Percentiles rank a stretch among this genome's conserved stretches.
Evolutionary conservation across 129 eudicot species (phyloP).

Genomic region (Apium graveolens): DNA sequence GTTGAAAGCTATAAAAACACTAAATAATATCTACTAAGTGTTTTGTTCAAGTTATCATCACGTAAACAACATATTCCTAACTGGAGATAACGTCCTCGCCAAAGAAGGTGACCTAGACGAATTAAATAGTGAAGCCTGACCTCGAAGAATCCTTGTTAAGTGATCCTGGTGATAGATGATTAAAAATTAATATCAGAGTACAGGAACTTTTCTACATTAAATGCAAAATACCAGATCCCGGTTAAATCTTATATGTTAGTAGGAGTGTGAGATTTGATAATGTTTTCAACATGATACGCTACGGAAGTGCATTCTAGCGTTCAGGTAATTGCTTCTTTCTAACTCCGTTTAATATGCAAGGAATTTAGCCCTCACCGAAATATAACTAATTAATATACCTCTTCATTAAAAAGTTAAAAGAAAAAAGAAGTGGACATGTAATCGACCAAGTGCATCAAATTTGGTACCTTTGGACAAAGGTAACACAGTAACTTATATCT

Average conservation of each 20-base stretch:
- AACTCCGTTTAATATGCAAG: not conserved
- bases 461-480: not conserved
- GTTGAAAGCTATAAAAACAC: no score
- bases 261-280: not conserved
- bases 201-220: not conserved
- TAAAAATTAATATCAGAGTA: not conserved
- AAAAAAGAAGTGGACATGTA: not conserved
- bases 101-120: constrained; percentile 93
- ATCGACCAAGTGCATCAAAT: not conserved
- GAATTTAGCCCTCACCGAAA: not conserved
- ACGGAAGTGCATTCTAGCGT: not conserved
- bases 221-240: not conserved
- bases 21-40: no score
- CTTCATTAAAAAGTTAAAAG: not conserved
- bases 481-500: not conserved
- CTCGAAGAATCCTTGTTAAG: constrained; percentile 88
- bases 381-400: not conserved
- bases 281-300: not conserved
- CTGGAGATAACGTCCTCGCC: constrained; percentile 94
- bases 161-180: constrained; percentile 46
- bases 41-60: no score
- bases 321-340: not conserved
- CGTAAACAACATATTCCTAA: no score
- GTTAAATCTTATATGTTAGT: not conserved
- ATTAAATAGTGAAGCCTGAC: constrained; percentile 87